These are phyloP conservation scores for Thielaviopsis populi DNA, from an alignment of 2,329 filamentous ascomycete species.

Conservation along the genomic window DNA sequence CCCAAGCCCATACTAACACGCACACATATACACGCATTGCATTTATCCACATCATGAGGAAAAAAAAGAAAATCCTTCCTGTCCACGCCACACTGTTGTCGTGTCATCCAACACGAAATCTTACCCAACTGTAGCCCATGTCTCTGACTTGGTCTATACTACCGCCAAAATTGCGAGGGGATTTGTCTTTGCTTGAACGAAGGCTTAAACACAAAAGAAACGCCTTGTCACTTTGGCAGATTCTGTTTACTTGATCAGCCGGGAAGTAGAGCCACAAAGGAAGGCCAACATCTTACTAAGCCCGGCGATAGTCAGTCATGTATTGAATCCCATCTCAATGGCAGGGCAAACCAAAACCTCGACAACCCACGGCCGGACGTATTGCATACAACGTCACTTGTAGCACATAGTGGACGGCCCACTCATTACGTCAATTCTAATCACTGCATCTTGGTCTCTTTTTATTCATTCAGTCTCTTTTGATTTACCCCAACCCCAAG, in stretches of 20 bases:
- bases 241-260: background rate
- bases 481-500: too few relatives aligned
- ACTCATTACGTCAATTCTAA: background rate
- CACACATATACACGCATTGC: background rate
- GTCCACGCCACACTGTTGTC: background rate
- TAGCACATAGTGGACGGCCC: background rate
- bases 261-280: too few relatives aligned
- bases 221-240: background rate
- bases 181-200: background rate
- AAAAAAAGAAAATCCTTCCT: background rate
- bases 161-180: background rate
- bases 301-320: background rate
- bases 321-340: background rate
- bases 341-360: background rate
- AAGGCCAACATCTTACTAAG: too few relatives aligned
- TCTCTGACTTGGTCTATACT: background rate
- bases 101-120: background rate
- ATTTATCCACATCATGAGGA: background rate
- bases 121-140: background rate
- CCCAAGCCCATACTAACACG: background rate
- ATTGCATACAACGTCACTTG: background rate
- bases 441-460: background rate
- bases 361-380: background rate
- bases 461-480: background rate
- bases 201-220: background rate